Percentiles rank a stretch among this genome's conserved stretches.
phyloP scores from a whole-genome alignment of 306 rosid genomes.

The Vigna radiata region DNA sequence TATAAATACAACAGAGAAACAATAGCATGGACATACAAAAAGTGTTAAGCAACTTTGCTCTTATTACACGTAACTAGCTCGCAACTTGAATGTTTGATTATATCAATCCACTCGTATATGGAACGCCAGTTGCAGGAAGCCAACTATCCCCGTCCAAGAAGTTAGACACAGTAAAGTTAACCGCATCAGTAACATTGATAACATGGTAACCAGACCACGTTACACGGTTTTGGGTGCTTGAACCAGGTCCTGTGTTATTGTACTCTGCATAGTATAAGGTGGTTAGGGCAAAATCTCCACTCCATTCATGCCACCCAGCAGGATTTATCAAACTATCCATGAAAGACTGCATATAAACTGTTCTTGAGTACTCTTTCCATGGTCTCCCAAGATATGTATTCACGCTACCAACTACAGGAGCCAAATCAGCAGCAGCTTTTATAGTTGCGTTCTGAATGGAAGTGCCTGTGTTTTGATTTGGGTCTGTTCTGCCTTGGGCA shows the following conservation, averaged over 20 bases:
- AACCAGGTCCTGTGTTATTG: conserved; percentile 68
- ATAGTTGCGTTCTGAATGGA: conserved; percentile 65
- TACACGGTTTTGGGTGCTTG: conserved; percentile 59
- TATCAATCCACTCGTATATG: conserved; percentile 55
- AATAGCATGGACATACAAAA: not conserved
- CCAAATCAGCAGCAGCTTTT: conserved; percentile 58
- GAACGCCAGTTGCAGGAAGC: conserved; percentile 72
- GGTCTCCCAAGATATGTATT: conserved; percentile 78
- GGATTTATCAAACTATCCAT: conserved; percentile 59
- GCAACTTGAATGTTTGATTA: conserved; percentile 5
- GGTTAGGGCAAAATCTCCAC: conserved; percentile 62
- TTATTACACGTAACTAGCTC: not conserved
- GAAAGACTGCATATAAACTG: conserved; percentile 60
- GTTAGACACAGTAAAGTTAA: conserved; percentile 63
- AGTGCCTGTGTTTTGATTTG: conserved; percentile 78
- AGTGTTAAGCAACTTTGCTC: not conserved
- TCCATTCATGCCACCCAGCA: conserved; percentile 74
- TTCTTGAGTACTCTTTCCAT: conserved; percentile 79
- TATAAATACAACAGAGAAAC: not conserved
- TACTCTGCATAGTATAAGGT: conserved; percentile 73
- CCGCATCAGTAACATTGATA: conserved; percentile 61
- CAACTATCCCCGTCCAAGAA: conserved; percentile 67
- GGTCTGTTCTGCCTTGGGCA: conserved; percentile 77
- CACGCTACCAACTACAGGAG: conserved; percentile 28
- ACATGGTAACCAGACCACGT: conserved; percentile 68